Evolutionary conservation across 768 basidiomycete genomes (phyloP).

Genomic region (Inosperma sp.): DNA sequence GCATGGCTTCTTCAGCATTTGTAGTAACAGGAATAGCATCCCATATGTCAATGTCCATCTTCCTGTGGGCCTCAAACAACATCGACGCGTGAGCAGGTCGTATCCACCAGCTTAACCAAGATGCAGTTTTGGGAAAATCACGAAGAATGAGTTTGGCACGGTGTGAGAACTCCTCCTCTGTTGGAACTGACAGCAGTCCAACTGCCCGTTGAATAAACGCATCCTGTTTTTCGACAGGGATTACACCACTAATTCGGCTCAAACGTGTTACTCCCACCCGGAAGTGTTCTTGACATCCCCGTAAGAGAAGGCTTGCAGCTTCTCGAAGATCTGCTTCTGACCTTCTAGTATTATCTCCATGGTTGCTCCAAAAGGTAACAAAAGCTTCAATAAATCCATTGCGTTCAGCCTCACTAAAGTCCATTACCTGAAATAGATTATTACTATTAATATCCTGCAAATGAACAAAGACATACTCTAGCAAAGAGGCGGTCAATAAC

Average conservation of each 20-base stretch:
- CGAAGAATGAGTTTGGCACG: conserved; percentile 2
- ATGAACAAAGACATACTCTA: conserved; percentile 3
- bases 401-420: conserved; percentile 26
- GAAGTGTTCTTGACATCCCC: conserved; percentile 31
- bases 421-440: conserved; percentile 8
- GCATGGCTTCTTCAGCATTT: conserved; percentile 30
- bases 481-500: conserved; percentile 10
- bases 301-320: conserved; percentile 17
- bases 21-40: conserved; percentile 21
- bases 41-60: conserved; percentile 19
- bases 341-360: not conserved
- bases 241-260: conserved; percentile 20
- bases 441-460: not conserved
- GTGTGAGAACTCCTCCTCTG: conserved; percentile 8
- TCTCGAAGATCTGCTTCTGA: conserved; percentile 15
- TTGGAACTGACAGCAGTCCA: conserved; percentile 7
- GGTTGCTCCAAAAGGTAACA: conserved; percentile 14
- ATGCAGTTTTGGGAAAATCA: conserved; percentile 19
- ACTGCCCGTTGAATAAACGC: conserved; percentile 17
- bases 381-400: conserved; percentile 21
- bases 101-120: conserved; percentile 32
- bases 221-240: conserved; percentile 11
- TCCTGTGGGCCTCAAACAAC: conserved; percentile 14
- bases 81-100: conserved; percentile 20
- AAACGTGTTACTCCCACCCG: conserved; percentile 23